A percentile compares a stretch with the other conserved stretches of the same genome.
phyloP scores from a whole-genome alignment of 768 basidiomycete species.

The Amanita fuliginea region DNA sequence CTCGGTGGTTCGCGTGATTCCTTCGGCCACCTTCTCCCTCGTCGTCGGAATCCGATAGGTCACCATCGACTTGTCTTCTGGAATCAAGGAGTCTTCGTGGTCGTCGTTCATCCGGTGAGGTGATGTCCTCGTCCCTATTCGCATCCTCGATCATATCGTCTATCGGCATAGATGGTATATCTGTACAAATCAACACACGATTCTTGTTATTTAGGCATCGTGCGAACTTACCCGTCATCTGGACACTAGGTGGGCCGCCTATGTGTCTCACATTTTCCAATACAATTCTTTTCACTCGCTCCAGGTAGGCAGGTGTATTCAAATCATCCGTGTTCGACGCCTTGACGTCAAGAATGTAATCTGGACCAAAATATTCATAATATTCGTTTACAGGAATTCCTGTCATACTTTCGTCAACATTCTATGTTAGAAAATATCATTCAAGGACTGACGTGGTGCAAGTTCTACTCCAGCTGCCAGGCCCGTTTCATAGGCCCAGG shows the following conservation, averaged over 20 bases:
- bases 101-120: slow-evolving; percentile 65
- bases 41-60: slow-evolving; percentile 95
- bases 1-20: slow-evolving; percentile 50
- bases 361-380: slow-evolving; percentile 98
- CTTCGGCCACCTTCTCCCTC: slow-evolving; percentile 85
- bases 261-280: slow-evolving; percentile 83
- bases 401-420: slow-evolving; percentile 16
- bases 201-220: neutral
- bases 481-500: slow-evolving; percentile 98
- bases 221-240: slow-evolving; percentile 61
- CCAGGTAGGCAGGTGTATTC: slow-evolving; percentile 87
- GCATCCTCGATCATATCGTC: slow-evolving; percentile 78
- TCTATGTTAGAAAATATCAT: neutral
- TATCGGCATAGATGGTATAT: slow-evolving; percentile 74
- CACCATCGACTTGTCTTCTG: slow-evolving; percentile 73
- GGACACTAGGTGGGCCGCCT: slow-evolving; percentile 86
- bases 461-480: slow-evolving; percentile 96
- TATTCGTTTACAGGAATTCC: slow-evolving; percentile 99
- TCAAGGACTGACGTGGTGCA: slow-evolving; percentile 46
- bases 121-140: slow-evolving; percentile 74
- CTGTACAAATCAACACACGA: slow-evolving; percentile 26
- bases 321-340: slow-evolving; percentile 92
- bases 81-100: slow-evolving; percentile 72
- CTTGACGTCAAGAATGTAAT: slow-evolving; percentile 92
- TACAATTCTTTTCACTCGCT: slow-evolving; percentile 86